Percentiles rank a stretch among this genome's conserved stretches.
These are phyloP conservation scores for Conidiobolus incongruus DNA, from an alignment of 371 early-diverging fungal species.

Conservation along the genomic window DNA sequence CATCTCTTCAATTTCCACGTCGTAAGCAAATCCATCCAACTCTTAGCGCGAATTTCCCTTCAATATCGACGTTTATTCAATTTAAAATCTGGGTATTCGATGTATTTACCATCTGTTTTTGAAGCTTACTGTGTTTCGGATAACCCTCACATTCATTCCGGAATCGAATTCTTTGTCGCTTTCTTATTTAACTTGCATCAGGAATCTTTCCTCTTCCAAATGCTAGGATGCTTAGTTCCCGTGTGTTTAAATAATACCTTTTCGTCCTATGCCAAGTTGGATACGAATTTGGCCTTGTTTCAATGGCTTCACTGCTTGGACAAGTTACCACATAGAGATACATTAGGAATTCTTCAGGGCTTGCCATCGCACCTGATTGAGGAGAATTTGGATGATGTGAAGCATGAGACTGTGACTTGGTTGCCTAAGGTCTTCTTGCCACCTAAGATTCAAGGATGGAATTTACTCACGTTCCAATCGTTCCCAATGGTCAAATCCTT, in stretches of 20 bases:
- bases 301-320: not conserved
- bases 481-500: slow-evolving; percentile 26
- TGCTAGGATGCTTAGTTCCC: slow-evolving; percentile 33
- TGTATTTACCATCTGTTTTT: slow-evolving; percentile 30
- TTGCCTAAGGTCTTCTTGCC: too few relatives aligned
- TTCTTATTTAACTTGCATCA: slow-evolving; percentile 36
- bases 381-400: too few relatives aligned
- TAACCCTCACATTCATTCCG: slow-evolving; percentile 16
- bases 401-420: too few relatives aligned
- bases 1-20: slow-evolving; percentile 27
- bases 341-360: not conserved
- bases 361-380: too few relatives aligned
- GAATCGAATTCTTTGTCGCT: slow-evolving; percentile 28
- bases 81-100: slow-evolving; percentile 27
- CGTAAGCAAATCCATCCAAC: slow-evolving; percentile 23
- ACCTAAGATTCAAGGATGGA: too few relatives aligned
- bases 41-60: slow-evolving; percentile 27
- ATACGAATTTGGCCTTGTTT: not conserved
- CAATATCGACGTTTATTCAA: slow-evolving; percentile 29
- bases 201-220: slow-evolving; percentile 41
- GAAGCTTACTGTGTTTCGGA: slow-evolving; percentile 28
- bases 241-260: slow-evolving; percentile 17
- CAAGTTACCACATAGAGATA: not conserved
- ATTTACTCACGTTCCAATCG: not conserved
- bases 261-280: too few relatives aligned